Percentiles rank a stretch among this genome's conserved stretches.
phyloP scores from a whole-genome alignment of 1,284 basidiomycete species.

The Leccinum subfulvum region DNA sequence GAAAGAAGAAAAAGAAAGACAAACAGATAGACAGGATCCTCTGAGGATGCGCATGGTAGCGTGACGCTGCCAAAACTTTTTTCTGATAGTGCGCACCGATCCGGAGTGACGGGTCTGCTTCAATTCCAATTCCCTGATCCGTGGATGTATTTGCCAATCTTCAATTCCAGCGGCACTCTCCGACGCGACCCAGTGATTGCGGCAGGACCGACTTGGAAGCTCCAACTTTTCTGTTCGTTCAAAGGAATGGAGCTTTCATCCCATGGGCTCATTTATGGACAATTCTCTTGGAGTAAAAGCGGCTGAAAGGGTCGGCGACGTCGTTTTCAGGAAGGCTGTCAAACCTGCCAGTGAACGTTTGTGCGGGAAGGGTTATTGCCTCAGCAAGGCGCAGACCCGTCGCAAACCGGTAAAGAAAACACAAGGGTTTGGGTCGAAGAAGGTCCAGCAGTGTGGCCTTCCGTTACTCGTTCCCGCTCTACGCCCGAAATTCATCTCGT shows the following conservation, averaged over 20 bases:
- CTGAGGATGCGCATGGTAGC: constrained; percentile 4
- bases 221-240: constrained; percentile 8
- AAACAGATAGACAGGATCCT: constrained; percentile 1
- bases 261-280: constrained; percentile 5
- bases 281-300: constrained; percentile 26
- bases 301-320: constrained; percentile 8
- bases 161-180: constrained; percentile 19
- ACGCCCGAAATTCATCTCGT: constrained; percentile 15
- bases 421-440: constrained; percentile 5
- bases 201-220: constrained; percentile 8
- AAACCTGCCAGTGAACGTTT: constrained; percentile 1
- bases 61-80: constrained; percentile 6
- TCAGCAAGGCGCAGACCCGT: constrained; percentile 1
- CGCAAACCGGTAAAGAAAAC: constrained; percentile 9
- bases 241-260: constrained; percentile 11
- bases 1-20: constrained; percentile 1
- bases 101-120: constrained; percentile 12
- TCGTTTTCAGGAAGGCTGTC: constrained; percentile 18
- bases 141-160: constrained; percentile 16
- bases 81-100: constrained; percentile 12
- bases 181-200: constrained; percentile 13
- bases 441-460: neutral
- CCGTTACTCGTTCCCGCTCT: constrained; percentile 16
- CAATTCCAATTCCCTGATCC: constrained; percentile 23
- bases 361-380: constrained; percentile 16